Conservation (phyloP, 345 rosid genomes). For the Angophora floribunda region DNA sequence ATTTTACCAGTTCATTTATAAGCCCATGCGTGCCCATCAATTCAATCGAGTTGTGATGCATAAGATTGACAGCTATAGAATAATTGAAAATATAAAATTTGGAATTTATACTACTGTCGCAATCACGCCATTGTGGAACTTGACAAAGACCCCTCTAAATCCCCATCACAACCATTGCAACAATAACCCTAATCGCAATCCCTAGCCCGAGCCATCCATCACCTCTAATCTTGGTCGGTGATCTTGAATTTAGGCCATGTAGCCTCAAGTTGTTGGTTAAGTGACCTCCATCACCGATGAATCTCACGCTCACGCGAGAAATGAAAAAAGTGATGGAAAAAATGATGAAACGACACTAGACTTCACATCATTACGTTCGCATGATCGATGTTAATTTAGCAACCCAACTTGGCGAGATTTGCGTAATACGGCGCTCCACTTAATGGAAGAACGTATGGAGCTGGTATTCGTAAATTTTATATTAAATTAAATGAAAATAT, state of each 20-base stretch:
- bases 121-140: too few relatives aligned
- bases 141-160: neutral
- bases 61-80: too few relatives aligned
- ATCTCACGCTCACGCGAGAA: neutral
- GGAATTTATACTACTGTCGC: too few relatives aligned
- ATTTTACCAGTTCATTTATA: too few relatives aligned
- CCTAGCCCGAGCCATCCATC: neutral
- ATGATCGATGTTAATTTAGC: neutral
- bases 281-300: neutral
- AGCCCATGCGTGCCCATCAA: too few relatives aligned
- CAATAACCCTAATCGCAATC: neutral
- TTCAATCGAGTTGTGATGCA: too few relatives aligned
- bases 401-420: neutral
- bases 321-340: neutral
- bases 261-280: neutral
- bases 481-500: neutral
- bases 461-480: neutral
- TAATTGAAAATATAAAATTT: too few relatives aligned
- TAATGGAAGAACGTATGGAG: neutral
- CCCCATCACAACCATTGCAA: neutral
- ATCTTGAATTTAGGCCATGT: neutral
- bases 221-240: neutral
- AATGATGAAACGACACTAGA: neutral
- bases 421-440: neutral
- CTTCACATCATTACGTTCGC: fast-evolving